These are phyloP conservation scores for Flagelloscypha sp. DNA, from an alignment of 768 basidiomycete species.

Conservation along the genomic window DNA sequence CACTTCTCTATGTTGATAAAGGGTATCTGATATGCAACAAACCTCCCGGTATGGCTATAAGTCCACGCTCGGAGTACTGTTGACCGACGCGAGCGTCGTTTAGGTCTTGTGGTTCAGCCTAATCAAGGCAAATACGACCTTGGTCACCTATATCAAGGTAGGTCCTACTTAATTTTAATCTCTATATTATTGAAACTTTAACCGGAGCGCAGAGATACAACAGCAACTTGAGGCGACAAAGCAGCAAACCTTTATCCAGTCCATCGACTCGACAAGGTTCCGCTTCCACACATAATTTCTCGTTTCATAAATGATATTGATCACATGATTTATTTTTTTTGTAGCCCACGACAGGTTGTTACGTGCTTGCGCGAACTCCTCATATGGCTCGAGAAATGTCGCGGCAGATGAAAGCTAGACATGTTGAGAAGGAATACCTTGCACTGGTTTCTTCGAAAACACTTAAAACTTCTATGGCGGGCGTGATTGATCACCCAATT, in stretches of 20 bases:
- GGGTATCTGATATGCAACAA: conserved; percentile 52
- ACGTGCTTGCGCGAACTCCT: conserved; percentile 44
- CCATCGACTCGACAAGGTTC: conserved; percentile 62
- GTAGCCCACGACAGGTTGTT: conserved; percentile 55
- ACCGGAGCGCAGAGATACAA: conserved; percentile 8
- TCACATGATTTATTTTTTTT: conserved; percentile 1
- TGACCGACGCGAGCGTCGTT: conserved; percentile 8
- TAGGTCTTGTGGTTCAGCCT: conserved; percentile 2
- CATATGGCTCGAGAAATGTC: conserved; percentile 39
- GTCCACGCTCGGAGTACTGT: conserved; percentile 30
- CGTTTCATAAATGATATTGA: background rate
- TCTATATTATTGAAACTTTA: conserved; percentile 4
- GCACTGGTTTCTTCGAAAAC: conserved; percentile 55
- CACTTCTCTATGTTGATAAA: conserved; percentile 44
- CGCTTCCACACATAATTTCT: conserved; percentile 4
- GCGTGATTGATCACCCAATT: conserved; percentile 33
- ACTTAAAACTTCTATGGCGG: conserved; percentile 31
- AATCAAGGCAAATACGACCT: conserved; percentile 17
- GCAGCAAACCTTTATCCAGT: conserved; percentile 36
- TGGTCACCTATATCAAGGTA: conserved; percentile 28
- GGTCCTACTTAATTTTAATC: conserved; percentile 10
- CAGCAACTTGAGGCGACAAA: conserved; percentile 24
- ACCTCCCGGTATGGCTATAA: conserved; percentile 48
- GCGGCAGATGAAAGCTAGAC: conserved; percentile 42
- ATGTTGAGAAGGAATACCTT: conserved; percentile 51